Conservation (phyloP, 306 rosid genomes). For the Fragaria iinumae region DNA sequence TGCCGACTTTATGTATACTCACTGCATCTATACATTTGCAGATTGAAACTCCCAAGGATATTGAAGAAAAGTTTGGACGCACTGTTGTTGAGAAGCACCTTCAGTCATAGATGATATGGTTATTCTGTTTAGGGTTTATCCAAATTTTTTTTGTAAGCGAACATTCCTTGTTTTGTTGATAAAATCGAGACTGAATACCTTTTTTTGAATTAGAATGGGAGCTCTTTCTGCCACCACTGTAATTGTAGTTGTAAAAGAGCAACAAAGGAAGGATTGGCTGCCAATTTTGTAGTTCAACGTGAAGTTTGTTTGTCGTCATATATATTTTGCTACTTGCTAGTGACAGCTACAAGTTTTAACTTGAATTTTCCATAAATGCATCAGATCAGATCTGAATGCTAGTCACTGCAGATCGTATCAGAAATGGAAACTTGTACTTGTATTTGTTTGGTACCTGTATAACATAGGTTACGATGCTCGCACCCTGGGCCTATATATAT, state of each 20-base stretch:
- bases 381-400: too few relatives aligned
- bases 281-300: not conserved
- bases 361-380: too few relatives aligned
- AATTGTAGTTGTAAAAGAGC: not conserved
- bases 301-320: not conserved
- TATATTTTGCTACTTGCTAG: too few relatives aligned
- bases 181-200: not conserved
- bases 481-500: too few relatives aligned
- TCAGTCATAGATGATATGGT: slow-evolving; percentile 34
- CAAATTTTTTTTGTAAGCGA: not conserved
- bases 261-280: not conserved
- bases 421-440: too few relatives aligned
- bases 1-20: not conserved
- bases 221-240: not conserved
- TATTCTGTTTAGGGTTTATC: not conserved
- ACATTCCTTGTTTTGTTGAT: not conserved
- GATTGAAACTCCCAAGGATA: slow-evolving; percentile 90
- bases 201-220: not conserved
- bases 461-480: too few relatives aligned
- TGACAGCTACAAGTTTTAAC: too few relatives aligned
- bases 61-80: slow-evolving; percentile 86
- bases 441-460: too few relatives aligned
- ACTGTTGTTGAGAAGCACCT: slow-evolving; percentile 91
- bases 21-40: slow-evolving; percentile 31
- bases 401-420: too few relatives aligned